Percentiles rank a stretch among this genome's conserved stretches.
These are phyloP conservation scores for Solanum aculeatissimum DNA, from an alignment of 305 asterid genomes.

Conservation along the genomic window DNA sequence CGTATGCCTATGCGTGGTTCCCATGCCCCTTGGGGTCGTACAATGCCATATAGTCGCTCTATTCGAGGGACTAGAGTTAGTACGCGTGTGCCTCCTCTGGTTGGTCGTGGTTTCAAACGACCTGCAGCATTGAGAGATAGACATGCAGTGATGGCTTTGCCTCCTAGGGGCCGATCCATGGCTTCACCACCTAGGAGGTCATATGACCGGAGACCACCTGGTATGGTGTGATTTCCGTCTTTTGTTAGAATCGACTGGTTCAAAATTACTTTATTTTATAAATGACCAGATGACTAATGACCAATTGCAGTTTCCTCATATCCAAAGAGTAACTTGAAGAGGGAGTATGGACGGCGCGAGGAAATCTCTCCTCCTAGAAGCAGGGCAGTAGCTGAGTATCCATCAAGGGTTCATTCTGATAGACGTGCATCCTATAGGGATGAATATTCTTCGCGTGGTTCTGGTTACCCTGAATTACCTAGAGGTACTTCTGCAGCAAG, in stretches of 20 bases:
- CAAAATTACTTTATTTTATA: background rate
- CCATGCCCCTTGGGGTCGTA: constrained; percentile 71
- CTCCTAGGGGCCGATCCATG: constrained; percentile 62
- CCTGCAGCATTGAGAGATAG: constrained; percentile 59
- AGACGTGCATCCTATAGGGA: constrained; percentile 71
- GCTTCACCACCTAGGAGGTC: constrained; percentile 64
- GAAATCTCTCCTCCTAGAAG: constrained; percentile 65
- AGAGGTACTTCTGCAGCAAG: constrained; percentile 62
- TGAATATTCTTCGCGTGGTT: constrained; percentile 64
- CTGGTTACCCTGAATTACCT: constrained; percentile 65
- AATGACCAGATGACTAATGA: background rate
- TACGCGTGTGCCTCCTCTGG: constrained; percentile 46
- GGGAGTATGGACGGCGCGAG: constrained; percentile 75
- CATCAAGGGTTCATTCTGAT: constrained; percentile 48
- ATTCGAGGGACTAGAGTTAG: constrained; percentile 45
- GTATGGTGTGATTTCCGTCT: constrained; percentile 25
- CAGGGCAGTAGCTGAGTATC: constrained; percentile 57
- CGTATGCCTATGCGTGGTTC: constrained; percentile 42
- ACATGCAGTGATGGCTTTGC: constrained; percentile 51
- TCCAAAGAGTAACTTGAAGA: constrained; percentile 56
- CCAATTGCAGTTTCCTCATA: constrained; percentile 50
- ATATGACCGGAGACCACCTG: constrained; percentile 90
- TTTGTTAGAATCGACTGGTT: background rate
- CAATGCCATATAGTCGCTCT: constrained; percentile 43
- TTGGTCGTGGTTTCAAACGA: constrained; percentile 58